Evolutionary conservation across 1,139 yeast species (phyloP), one percentile per base, ranked within the genome.

Genomic region (Torulaspora globosa): DNA sequence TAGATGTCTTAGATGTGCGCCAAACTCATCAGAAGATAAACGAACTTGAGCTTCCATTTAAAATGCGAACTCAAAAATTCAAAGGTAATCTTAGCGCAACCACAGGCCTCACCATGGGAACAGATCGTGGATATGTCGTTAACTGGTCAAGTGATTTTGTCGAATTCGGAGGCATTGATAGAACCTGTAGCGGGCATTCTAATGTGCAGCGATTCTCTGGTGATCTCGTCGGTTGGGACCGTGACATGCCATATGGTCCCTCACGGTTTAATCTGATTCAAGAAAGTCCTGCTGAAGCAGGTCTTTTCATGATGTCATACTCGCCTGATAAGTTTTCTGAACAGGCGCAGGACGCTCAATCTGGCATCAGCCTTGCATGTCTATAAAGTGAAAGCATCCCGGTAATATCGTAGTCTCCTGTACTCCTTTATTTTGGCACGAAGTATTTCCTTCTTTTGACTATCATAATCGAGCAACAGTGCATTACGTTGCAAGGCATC

Each of bases 131-230:
- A 2, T 24, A 44, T 2, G 15, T 62, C 3, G 10, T 58, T 5
- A 51, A 50, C 7, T 63, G 67, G 67, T 39, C 47, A 3, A 49
- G 50, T 26, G 54, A 54, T 29, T 27, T 55, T 6, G 46, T 60
- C 5, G 66, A 62, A 39, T 60, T 60, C 43, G 67, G 66, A 2
- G 66, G 65, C 1, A 38, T 60, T 6, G 37, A 47, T 14, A 33
- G 46, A 31, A 24, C 32, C 19, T 36, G 37, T 11, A 27, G 15
- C 18, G 28, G 18, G 5, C 16, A 29, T 5, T 34, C 31, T 12
- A 37, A 23, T 5, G 19, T 27, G 16, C 39, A 28, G 28, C 46
- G 42, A 10, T 35, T 43, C 9, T 10, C n/a, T 11, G 44, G 51
- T 15, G 36, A 39, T 3, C 14, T 8, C 5, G 18, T 26, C 7